Conservation (phyloP, 2,329 filamentous ascomycete genomes). For the Pseudonectria buxi region DNA sequence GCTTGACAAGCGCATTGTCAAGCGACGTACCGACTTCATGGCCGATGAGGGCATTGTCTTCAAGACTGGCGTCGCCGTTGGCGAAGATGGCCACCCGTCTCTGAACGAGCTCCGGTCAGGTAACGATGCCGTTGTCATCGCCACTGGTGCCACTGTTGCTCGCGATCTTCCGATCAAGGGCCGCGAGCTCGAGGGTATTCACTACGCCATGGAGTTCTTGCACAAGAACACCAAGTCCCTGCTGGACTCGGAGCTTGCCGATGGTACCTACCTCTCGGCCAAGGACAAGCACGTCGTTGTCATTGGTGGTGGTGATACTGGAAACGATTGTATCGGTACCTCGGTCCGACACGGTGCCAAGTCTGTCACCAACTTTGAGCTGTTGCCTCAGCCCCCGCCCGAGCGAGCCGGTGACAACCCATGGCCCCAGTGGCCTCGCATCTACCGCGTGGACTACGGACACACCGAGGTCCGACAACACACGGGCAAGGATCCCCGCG, state of each 20-base stretch:
- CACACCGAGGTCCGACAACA: conserved; percentile 94
- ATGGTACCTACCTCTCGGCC: conserved; percentile 83
- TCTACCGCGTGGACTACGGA: conserved; percentile 97
- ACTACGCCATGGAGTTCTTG: conserved; percentile 96
- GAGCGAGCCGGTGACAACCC: conserved; percentile 92
- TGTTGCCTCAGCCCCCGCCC: conserved; percentile 84
- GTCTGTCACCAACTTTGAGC: conserved; percentile 93
- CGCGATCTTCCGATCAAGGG: conserved; percentile 88
- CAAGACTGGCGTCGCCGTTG: conserved; percentile 69
- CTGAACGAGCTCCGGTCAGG: conserved; percentile 65
- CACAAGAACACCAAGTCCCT: conserved; percentile 98
- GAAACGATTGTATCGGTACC: conserved; percentile 96
- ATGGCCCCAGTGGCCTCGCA: conserved; percentile 96
- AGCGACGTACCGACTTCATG: conserved; percentile 94
- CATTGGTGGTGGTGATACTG: conserved; percentile 95
- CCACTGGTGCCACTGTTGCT: conserved; percentile 87
- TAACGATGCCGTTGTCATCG: conserved; percentile 81
- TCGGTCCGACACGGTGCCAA: conserved; percentile 93
- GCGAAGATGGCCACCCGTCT: conserved; percentile 57
- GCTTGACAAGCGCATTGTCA: conserved; percentile 94
- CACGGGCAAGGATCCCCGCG: conserved; percentile 90
- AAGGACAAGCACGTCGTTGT: conserved; percentile 95
- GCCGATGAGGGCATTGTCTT: conserved; percentile 80
- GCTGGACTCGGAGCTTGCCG: conserved; percentile 79
- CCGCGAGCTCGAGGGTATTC: conserved; percentile 81